phyloP scores from a whole-genome alignment of 345 rosid genomes.

The Eucalyptus cloeziana region DNA sequence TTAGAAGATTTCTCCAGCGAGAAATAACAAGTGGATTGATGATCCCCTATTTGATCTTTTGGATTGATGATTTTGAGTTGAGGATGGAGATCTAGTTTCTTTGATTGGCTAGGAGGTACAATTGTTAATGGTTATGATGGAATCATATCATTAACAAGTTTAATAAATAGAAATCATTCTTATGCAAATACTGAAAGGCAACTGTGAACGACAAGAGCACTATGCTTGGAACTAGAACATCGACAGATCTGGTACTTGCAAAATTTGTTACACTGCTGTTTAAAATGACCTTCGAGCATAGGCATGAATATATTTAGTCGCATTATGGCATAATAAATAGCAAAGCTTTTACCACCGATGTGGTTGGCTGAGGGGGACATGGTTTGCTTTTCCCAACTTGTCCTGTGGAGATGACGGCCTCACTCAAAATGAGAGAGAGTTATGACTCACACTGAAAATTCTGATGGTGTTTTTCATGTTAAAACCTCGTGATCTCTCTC shows the following conservation, averaged over 20 bases:
- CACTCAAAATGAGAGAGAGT: background rate
- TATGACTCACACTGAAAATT: background rate
- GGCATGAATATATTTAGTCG: background rate
- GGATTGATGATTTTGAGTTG: background rate
- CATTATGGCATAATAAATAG: background rate
- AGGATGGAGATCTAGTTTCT: background rate
- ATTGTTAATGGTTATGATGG: background rate
- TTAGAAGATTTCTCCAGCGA: background rate
- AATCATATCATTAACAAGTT: background rate
- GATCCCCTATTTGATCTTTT: background rate
- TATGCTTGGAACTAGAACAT: background rate
- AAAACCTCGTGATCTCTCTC: background rate
- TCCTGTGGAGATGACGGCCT: background rate
- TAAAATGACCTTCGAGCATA: background rate
- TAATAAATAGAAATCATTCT: background rate
- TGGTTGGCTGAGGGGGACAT: background rate
- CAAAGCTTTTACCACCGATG: background rate
- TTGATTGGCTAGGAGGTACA: background rate
- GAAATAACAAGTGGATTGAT: background rate
- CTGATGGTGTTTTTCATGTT: background rate
- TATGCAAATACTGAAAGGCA: background rate
- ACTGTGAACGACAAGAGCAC: background rate
- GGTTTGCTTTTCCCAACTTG: background rate
- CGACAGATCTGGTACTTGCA: background rate
- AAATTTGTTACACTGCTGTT: background rate